Percentiles rank a stretch among this genome's conserved stretches.
Evolutionary conservation across 768 basidiomycete genomes (phyloP).

Genomic region (Tephrocybe sp.): DNA sequence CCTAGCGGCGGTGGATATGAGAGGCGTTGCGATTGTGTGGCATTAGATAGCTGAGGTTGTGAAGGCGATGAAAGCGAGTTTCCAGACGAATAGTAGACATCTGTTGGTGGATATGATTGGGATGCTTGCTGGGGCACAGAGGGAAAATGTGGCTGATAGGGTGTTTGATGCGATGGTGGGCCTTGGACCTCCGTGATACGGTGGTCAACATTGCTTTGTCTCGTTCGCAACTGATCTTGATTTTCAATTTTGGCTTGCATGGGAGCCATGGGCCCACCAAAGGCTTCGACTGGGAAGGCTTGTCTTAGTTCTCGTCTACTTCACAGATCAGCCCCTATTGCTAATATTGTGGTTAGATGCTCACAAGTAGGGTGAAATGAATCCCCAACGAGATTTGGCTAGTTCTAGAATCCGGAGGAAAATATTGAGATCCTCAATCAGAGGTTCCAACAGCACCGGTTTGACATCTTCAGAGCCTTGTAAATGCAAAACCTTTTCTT

Average conservation of each 20-base stretch:
- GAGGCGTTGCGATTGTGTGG: not conserved
- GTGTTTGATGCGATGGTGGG: not conserved
- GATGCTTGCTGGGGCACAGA: not conserved
- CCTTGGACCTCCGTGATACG: not conserved
- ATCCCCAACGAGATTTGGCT: constrained; percentile 33
- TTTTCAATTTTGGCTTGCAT: not conserved
- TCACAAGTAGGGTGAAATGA: constrained; percentile 30
- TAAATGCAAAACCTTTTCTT: constrained; percentile 34
- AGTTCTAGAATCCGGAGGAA: constrained; percentile 44
- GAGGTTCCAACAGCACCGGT: constrained; percentile 31
- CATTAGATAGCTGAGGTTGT: not conserved
- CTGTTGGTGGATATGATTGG: not conserved
- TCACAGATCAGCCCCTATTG: constrained; percentile 1
- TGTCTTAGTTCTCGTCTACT: constrained; percentile 13
- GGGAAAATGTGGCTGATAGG: not conserved
- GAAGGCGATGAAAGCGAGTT: not conserved
- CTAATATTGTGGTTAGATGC: constrained; percentile 12
- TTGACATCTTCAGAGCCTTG: constrained; percentile 30
- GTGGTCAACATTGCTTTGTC: not conserved
- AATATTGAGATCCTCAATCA: constrained; percentile 36
- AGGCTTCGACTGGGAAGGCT: constrained; percentile 6
- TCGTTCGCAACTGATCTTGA: not conserved
- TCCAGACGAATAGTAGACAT: not conserved
- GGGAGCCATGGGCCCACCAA: not conserved
- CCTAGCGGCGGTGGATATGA: not conserved